A percentile compares a stretch with the other conserved stretches of the same genome.
Conservation (phyloP, 495 filamentous ascomycete species). For the Penicillium chermesinum region DNA sequence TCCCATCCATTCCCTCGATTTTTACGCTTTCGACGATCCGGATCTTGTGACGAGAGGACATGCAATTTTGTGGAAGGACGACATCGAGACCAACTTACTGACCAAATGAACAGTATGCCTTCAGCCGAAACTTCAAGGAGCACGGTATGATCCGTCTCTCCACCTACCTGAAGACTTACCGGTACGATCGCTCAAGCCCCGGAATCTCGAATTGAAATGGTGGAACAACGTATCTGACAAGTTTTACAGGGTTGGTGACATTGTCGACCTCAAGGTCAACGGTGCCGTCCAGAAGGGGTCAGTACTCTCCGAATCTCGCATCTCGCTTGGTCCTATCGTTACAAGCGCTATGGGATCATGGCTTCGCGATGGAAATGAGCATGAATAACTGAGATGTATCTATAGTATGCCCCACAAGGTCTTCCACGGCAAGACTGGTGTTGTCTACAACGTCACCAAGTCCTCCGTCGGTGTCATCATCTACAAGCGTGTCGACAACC, state of each 20-base stretch:
- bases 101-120: slow-evolving; percentile 65
- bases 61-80: not conserved
- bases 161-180: slow-evolving; percentile 89
- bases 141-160: slow-evolving; percentile 84
- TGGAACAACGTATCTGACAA: slow-evolving; percentile 26
- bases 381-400: slow-evolving; percentile 25
- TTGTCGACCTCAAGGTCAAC: slow-evolving; percentile 94
- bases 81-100: slow-evolving; percentile 22
- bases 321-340: not conserved
- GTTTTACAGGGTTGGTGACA: slow-evolving; percentile 79
- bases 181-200: slow-evolving; percentile 45
- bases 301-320: slow-evolving; percentile 37
- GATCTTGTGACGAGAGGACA: slow-evolving; percentile 5
- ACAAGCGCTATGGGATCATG: not conserved
- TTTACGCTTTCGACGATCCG: slow-evolving; percentile 3
- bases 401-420: slow-evolving; percentile 96
- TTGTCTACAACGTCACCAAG: slow-evolving; percentile 98
- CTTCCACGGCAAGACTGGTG: slow-evolving; percentile 97
- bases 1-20: slow-evolving; percentile 1
- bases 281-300: slow-evolving; percentile 97
- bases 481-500: slow-evolving; percentile 96
- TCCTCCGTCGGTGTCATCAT: slow-evolving; percentile 93
- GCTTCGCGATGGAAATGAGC: not conserved
- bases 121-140: slow-evolving; percentile 88
- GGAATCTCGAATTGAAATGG: slow-evolving; percentile 15